Evolutionary conservation across 176 grass and related monocot genomes (phyloP).

Genomic region (bread wheat (Triticum aestivum)): DNA sequence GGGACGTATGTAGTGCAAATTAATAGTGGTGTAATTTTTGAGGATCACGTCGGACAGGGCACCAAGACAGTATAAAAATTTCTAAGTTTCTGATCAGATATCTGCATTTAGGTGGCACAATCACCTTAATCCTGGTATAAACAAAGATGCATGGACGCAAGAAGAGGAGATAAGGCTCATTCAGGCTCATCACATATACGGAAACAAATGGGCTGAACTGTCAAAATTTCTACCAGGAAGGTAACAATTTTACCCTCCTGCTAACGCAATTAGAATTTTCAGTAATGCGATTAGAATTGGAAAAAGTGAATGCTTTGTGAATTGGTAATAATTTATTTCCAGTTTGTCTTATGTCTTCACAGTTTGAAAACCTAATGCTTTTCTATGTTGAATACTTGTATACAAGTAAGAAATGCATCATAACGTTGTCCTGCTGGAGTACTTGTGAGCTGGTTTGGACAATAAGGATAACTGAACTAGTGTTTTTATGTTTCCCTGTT

Average conservation of each 20-base stretch:
- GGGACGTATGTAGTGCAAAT: slow-evolving; percentile 7
- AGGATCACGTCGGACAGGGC: not conserved
- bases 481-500: slow-evolving; percentile 32
- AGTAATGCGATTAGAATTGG: too few relatives aligned
- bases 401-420: slow-evolving; percentile 3
- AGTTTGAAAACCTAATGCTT: slow-evolving; percentile 14
- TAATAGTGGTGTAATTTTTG: slow-evolving; percentile 1
- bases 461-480: slow-evolving; percentile 16
- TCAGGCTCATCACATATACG: slow-evolving; percentile 73
- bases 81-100: slow-evolving; percentile 17
- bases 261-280: not conserved
- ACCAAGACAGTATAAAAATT: not conserved
- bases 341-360: not conserved
- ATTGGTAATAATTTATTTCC: slow-evolving; percentile 15
- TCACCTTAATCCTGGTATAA: slow-evolving; percentile 93
- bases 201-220: slow-evolving; percentile 95
- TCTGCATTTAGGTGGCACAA: slow-evolving; percentile 78
- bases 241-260: slow-evolving; percentile 31
- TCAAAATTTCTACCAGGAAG: slow-evolving; percentile 89
- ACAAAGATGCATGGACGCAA: slow-evolving; percentile 92
- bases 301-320: slow-evolving; percentile 8
- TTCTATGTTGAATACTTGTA: not conserved
- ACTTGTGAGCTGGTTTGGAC: too few relatives aligned
- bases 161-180: slow-evolving; percentile 86
- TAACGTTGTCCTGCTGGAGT: not conserved